phyloP scores from a whole-genome alignment of 768 basidiomycete genomes.

The Rhodotorula diobovata region DNA sequence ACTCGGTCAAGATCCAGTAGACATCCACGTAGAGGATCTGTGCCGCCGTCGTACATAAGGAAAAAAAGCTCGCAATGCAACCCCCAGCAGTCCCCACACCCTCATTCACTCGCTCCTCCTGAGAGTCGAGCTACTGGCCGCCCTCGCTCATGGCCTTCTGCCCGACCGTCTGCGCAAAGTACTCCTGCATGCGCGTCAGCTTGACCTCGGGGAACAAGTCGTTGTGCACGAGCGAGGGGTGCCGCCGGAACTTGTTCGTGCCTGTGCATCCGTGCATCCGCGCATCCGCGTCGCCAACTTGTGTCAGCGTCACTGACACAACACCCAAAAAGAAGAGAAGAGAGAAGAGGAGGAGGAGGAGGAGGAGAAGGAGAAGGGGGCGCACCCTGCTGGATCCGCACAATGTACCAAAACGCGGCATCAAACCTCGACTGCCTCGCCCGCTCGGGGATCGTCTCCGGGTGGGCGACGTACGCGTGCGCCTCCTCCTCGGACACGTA shows the following conservation, averaged over 20 bases:
- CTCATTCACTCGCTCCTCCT: too few species aligned
- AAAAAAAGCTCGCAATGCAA: neutral
- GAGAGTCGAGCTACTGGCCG: too few species aligned
- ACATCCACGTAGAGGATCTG: neutral
- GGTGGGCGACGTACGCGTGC: neutral
- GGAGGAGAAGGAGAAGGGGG: neutral
- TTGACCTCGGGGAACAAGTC: slow-evolving; percentile 34
- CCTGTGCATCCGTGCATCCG: neutral
- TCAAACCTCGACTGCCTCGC: neutral
- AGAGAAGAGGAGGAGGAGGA: neutral
- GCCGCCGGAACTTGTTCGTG: neutral
- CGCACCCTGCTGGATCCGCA: neutral
- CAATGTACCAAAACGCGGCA: neutral
- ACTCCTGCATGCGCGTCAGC: slow-evolving; percentile 42
- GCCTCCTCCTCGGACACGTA: neutral
- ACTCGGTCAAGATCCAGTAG: slow-evolving; percentile 33
- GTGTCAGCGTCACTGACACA: too few species aligned
- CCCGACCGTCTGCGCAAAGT: neutral
- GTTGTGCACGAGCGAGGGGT: neutral
- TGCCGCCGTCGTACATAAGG: neutral
- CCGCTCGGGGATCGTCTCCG: neutral
- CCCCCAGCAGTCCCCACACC: neutral
- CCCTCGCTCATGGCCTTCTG: too few species aligned
- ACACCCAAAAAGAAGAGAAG: too few species aligned
- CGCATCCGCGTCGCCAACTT: too few species aligned